Evolutionary conservation across 2,329 filamentous ascomycete genomes (phyloP).

Genomic region (Cordyceps javanica): DNA sequence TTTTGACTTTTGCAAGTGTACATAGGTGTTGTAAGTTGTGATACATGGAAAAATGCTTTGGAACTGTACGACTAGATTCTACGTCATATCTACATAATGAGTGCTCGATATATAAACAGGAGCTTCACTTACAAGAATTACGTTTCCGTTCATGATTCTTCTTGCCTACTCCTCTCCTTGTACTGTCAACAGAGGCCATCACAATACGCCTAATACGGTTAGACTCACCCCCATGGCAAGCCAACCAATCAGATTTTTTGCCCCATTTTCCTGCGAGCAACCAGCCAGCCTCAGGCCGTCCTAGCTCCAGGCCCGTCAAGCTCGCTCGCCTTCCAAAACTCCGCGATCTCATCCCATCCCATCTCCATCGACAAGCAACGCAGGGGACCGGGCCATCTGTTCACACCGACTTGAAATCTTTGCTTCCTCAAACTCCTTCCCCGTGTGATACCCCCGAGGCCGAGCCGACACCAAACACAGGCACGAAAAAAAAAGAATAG

Average conservation of each 20-base stretch:
- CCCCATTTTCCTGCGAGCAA: neutral
- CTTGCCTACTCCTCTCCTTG: neutral
- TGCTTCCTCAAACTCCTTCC: neutral
- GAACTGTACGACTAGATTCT: neutral
- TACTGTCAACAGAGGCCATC: neutral
- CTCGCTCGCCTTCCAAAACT: conserved; percentile 7
- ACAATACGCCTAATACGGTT: neutral
- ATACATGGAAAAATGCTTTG: neutral
- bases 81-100: neutral
- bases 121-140: neutral
- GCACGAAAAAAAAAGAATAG: no score
- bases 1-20: neutral
- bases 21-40: neutral
- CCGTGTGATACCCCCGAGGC: neutral
- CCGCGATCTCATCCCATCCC: conserved; percentile 3
- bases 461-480: neutral
- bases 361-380: conserved; percentile 6
- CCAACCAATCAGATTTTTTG: conserved; percentile 5
- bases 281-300: conserved; percentile 9
- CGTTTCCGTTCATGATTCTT: neutral
- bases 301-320: conserved; percentile 10
- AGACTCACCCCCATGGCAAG: neutral
- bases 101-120: neutral
- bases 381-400: neutral
- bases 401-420: neutral